phyloP scores from a whole-genome alignment of 345 rosid genomes.

The Eucalyptus marginata region DNA sequence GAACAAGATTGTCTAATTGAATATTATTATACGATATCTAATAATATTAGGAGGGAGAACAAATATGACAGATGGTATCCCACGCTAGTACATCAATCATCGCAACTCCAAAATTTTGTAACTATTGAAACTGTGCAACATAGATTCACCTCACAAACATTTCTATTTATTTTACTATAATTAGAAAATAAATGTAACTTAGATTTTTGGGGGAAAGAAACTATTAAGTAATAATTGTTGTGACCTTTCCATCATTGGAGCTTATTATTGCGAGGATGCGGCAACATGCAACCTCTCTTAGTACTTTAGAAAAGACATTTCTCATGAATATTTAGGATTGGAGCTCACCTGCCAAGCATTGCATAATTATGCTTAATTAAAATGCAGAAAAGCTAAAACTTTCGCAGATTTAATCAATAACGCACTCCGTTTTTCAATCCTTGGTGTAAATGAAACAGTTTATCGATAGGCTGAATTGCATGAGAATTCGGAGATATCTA shows the following conservation, averaged over 20 bases:
- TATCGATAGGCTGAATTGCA: too few species aligned
- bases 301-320: too few species aligned
- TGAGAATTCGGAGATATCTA: too few species aligned
- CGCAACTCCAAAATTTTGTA: not conserved
- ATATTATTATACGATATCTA: too few species aligned
- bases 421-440: rapidly evolving
- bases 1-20: too few species aligned
- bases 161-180: too few species aligned
- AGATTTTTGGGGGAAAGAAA: too few species aligned
- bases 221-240: not conserved
- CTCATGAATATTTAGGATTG: not conserved
- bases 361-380: not conserved
- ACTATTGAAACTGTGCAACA: not conserved
- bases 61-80: not conserved
- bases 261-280: not conserved
- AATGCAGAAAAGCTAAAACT: not conserved
- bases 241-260: not conserved
- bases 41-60: too few species aligned
- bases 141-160: not conserved
- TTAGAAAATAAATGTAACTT: too few species aligned
- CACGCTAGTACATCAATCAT: not conserved
- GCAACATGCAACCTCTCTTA: not conserved
- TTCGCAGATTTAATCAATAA: too few species aligned
- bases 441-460: too few species aligned
- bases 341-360: not conserved